Evolutionary conservation across 306 rosid genomes (phyloP).

Genomic region (Prunus davidiana): DNA sequence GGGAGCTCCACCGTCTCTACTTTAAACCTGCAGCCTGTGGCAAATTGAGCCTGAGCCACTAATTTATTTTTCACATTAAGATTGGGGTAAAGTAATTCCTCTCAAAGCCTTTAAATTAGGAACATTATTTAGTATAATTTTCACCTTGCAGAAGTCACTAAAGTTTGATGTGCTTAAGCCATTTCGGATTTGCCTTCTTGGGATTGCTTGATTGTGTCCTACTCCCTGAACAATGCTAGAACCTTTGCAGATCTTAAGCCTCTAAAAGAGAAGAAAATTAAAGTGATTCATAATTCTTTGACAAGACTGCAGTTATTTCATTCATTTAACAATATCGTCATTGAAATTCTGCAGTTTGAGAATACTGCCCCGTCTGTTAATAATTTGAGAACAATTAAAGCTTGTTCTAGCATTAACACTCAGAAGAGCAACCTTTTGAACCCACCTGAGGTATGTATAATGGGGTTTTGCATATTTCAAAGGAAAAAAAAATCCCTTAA

Average conservation of each 20-base stretch:
- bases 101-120: too few relatives aligned
- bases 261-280: neutral
- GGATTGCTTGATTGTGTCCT: neutral
- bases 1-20: too few relatives aligned
- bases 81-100: too few relatives aligned
- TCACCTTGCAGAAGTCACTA: too few relatives aligned
- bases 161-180: too few relatives aligned
- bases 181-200: too few relatives aligned
- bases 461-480: neutral
- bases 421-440: neutral
- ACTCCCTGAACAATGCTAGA: neutral
- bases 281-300: neutral
- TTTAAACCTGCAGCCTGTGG: too few relatives aligned
- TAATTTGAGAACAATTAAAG: neutral
- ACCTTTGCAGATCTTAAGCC: neutral
- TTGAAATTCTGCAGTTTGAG: slow-evolving; percentile 7
- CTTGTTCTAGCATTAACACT: neutral
- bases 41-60: too few relatives aligned
- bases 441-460: slow-evolving; percentile 1
- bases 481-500: neutral
- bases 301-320: neutral
- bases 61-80: too few relatives aligned
- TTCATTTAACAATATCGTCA: neutral
- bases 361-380: slow-evolving; percentile 5
- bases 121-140: too few relatives aligned